These are phyloP conservation scores for Graphiopsis chlorocephala DNA, from an alignment of 2,329 filamentous ascomycete species.

Conservation along the genomic window DNA sequence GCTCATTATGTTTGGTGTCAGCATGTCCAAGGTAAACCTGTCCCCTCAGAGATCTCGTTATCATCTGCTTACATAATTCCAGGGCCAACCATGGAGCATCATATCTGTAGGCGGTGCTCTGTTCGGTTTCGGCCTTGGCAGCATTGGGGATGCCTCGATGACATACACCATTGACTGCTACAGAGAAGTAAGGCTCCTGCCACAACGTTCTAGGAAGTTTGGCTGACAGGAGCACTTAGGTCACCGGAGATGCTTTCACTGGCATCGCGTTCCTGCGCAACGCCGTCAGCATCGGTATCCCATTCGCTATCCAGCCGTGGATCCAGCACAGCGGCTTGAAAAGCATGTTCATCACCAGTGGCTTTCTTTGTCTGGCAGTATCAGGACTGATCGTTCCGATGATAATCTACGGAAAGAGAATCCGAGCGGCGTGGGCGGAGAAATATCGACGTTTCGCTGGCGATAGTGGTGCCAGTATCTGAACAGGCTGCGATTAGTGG, in stretches of 20 bases:
- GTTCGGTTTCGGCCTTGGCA: conserved; percentile 21
- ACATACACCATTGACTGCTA: conserved; percentile 25
- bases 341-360: conserved; percentile 18
- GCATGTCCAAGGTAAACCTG: not conserved
- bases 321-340: conserved; percentile 17
- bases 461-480: not conserved
- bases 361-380: not conserved
- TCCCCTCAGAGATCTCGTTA: not conserved
- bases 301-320: conserved; percentile 19
- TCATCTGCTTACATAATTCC: not conserved
- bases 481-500: not conserved
- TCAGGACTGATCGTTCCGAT: not conserved
- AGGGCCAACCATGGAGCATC: not conserved
- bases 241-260: not conserved
- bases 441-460: not conserved
- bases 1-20: not conserved
- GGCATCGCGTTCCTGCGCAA: conserved; percentile 19
- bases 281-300: conserved; percentile 22
- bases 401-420: not conserved
- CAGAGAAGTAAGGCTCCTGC: conserved; percentile 14
- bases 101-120: conserved; percentile 11
- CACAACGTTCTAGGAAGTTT: not conserved
- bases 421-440: not conserved
- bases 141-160: conserved; percentile 19
- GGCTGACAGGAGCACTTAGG: not conserved